phyloP scores from a whole-genome alignment of 2,329 filamentous ascomycete genomes.

The Plenodomus biglobosus region DNA sequence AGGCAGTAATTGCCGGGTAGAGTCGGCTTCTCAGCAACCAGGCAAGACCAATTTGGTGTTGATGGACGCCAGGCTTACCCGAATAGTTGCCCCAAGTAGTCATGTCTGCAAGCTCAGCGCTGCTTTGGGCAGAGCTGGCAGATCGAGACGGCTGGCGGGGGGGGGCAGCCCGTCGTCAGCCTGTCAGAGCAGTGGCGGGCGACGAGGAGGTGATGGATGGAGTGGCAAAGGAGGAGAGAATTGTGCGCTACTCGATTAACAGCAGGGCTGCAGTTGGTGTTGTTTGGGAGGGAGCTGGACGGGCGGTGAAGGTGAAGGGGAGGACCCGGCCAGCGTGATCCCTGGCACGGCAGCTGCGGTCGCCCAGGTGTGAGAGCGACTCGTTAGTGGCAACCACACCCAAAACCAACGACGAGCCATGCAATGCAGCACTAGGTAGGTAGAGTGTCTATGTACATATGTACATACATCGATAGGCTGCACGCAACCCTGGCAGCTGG shows the following conservation, averaged over 20 bases:
- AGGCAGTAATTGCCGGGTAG: slow-evolving; percentile 22
- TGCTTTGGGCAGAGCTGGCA: slow-evolving; percentile 18
- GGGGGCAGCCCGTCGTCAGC: slow-evolving; percentile 7
- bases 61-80: slow-evolving; percentile 15
- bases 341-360: slow-evolving; percentile 5
- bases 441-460: no score
- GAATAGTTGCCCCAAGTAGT: slow-evolving; percentile 39
- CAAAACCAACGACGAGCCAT: background rate
- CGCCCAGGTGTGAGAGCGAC: slow-evolving; percentile 1
- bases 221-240: no score
- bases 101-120: slow-evolving; percentile 21
- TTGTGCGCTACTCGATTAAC: no score
- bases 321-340: background rate
- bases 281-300: slow-evolving; percentile 6
- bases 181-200: slow-evolving; percentile 7
- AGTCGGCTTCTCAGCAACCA: slow-evolving; percentile 12
- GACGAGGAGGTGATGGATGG: slow-evolving; percentile 8
- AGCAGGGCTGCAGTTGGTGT: no score
- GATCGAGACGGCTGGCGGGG: slow-evolving; percentile 26
- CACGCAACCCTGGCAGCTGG: no score
- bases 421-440: no score
- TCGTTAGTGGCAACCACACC: slow-evolving; percentile 15
- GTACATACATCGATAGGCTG: no score
- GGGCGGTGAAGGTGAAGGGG: slow-evolving; percentile 8
- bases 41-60: slow-evolving; percentile 12